phyloP scores from a whole-genome alignment of 176 grass and related monocot species.

The Carex littledalei region DNA sequence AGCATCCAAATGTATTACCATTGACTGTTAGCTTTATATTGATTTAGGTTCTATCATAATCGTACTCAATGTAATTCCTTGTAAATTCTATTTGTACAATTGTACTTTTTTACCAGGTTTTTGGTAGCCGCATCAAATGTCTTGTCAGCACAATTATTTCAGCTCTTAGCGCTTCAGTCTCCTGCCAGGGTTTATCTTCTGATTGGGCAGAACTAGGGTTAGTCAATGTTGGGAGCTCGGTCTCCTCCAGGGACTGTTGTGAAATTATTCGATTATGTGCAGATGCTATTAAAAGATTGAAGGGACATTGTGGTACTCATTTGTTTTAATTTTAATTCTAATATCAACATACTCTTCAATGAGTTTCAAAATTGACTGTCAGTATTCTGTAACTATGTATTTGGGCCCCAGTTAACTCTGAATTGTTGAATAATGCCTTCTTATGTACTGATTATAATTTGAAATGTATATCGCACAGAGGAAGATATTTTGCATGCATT shows the following conservation, averaged over 20 bases:
- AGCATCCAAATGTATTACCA: too few relatives aligned
- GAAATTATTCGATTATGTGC: constrained; percentile 46
- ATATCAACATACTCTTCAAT: neutral
- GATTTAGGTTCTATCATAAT: neutral
- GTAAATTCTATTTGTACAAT: neutral
- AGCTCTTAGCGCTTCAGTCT: constrained; percentile 42
- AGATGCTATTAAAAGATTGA: constrained; percentile 39
- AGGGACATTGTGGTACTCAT: constrained; percentile 32
- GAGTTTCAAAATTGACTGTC: neutral
- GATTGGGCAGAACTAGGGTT: constrained; percentile 20
- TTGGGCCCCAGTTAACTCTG: neutral
- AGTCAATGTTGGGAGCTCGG: constrained; percentile 42
- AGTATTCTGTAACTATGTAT: neutral
- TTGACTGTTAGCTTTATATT: neutral
- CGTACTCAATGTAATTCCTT: neutral
- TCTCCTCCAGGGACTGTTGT: constrained; percentile 35
- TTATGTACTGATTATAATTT: constrained; percentile 10
- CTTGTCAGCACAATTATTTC: constrained; percentile 45
- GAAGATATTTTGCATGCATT: constrained; percentile 39
- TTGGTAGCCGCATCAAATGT: constrained; percentile 36
- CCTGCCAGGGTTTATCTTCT: constrained; percentile 33
- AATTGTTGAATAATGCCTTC: neutral
- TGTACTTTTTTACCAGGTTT: constrained; percentile 36
- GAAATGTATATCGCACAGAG: constrained; percentile 24
- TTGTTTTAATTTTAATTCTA: neutral